Evolutionary conservation across 331 rosid genomes (phyloP), one percentile per base, ranked within the genome.

Genomic region (Malus hybrid): DNA sequence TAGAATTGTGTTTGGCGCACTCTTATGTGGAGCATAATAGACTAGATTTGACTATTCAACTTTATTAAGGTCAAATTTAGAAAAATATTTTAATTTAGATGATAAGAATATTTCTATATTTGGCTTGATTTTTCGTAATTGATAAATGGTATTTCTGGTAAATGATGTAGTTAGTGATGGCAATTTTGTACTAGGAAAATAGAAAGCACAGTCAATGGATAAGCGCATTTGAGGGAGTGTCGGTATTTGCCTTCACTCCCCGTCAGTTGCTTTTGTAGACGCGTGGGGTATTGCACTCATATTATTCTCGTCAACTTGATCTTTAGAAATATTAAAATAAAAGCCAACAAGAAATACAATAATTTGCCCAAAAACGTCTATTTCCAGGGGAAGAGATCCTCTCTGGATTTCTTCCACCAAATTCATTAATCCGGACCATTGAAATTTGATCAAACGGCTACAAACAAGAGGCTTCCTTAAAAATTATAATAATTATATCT

Each of bases 231-330:
- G 6, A 50, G 34, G 65, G 71, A 69, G 20, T 80, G 76, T 79
- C 80, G 73, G 86, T 69, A 36, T 78, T 66, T 39, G 57, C 20
- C 50, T 39, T 39, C 46, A 39, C 46, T 39, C 46, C 46, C 12
- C 11, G 9, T 24, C 46, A 42, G 48, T 3, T 73, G 67, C 63
- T 50, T 73, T 78, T 55, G 3, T 14, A 27, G 57, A 83, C 81
- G 81, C 83, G 88, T 83, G 88, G 83, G 48, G 87, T 67, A 29
- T 14, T 70, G 78, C 85, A 73, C 77, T 80, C 79, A 75, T 85
- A 19, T 76, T 34, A 31, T 77, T 81, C 65, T 73, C 52, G 56
- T 29, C 86, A 82, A 83, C 85, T 81, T 67, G 80, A 46, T 52
- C 39, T n/a, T 60, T 29, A 27, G 33, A 10, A 13, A 69, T 11